Conservation (phyloP, 352 stramenopile genomes). For the Phytophthora capsici region DNA sequence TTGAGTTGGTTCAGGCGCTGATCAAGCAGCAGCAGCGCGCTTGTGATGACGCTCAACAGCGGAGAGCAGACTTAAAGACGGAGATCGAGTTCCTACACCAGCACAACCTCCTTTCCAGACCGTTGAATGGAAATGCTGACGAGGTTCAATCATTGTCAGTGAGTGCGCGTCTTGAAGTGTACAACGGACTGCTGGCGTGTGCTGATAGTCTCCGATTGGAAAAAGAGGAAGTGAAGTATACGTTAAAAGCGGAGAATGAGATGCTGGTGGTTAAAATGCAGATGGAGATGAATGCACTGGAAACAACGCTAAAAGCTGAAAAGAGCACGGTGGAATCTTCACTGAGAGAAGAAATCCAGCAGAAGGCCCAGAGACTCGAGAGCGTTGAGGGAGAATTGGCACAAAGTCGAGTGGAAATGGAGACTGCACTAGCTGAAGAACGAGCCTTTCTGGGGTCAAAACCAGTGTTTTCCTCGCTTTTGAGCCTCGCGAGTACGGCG, state of each 20-base stretch:
- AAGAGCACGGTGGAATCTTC: conserved; percentile 13
- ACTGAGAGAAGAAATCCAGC: conserved; percentile 12
- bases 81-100: conserved; percentile 30
- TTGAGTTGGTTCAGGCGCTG: conserved; percentile 38
- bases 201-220: conserved; percentile 10
- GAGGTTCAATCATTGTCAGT: conserved; percentile 6
- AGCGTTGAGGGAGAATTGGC: conserved; percentile 23
- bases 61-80: conserved; percentile 11
- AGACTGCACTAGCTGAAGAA: conserved; percentile 19
- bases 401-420: conserved; percentile 16
- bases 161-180: conserved; percentile 33
- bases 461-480: conserved; percentile 17
- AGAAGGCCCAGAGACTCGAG: conserved; percentile 9
- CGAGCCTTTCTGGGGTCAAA: conserved; percentile 21
- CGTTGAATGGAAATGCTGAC: not conserved
- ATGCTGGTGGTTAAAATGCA: too few relatives aligned
- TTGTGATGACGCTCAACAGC: conserved; percentile 13
- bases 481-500: not conserved
- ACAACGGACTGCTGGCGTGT: conserved; percentile 31
- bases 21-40: conserved; percentile 27
- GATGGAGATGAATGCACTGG: too few relatives aligned
- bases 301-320: too few relatives aligned
- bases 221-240: conserved; percentile 10
- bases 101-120: conserved; percentile 16
- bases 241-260: conserved; percentile 1